Evolutionary conservation across 2,329 filamentous ascomycete genomes (phyloP).

Genomic region (Cytospora piceae): DNA sequence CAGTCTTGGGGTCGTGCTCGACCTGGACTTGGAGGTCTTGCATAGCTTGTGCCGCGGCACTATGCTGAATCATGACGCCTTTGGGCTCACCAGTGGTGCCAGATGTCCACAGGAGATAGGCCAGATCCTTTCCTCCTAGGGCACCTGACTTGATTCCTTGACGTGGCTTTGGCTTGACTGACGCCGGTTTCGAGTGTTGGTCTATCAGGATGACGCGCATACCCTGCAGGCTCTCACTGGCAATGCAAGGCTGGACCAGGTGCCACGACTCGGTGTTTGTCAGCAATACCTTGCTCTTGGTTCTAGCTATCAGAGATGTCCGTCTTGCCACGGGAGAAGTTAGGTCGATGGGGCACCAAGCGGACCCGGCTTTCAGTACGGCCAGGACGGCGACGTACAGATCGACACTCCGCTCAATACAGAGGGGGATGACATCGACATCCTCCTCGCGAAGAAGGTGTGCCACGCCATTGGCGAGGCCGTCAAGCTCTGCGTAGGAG

Average conservation of each 20-base stretch:
- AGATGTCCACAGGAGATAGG: conserved; percentile 41
- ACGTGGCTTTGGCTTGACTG: conserved; percentile 21
- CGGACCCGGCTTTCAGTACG: conserved; percentile 46
- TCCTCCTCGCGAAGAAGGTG: conserved; percentile 34
- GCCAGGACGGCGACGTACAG: conserved; percentile 46
- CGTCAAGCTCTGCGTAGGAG: conserved; percentile 43
- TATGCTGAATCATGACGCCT: conserved; percentile 40
- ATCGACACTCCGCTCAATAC: conserved; percentile 44
- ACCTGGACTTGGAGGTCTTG: conserved; percentile 42
- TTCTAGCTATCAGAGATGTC: conserved; percentile 44
- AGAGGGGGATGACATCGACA: conserved; percentile 41
- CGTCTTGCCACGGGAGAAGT: conserved; percentile 43
- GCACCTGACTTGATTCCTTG: conserved; percentile 8
- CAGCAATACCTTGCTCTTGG: conserved; percentile 38
- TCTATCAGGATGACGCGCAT: conserved; percentile 39
- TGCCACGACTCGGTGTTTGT: conserved; percentile 32
- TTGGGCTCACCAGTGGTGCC: conserved; percentile 42
- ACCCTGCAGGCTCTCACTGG: conserved; percentile 36
- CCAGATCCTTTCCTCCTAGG: conserved; percentile 31
- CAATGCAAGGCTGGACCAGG: conserved; percentile 33
- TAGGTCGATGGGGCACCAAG: conserved; percentile 46
- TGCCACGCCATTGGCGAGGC: conserved; percentile 40
- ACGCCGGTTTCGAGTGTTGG: conserved; percentile 28
- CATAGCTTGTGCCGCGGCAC: conserved; percentile 43
- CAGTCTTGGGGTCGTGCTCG: conserved; percentile 35